Percentiles rank a stretch among this genome's conserved stretches.
phyloP scores from a whole-genome alignment of 768 basidiomycete genomes.

The Leccinum variicolor region DNA sequence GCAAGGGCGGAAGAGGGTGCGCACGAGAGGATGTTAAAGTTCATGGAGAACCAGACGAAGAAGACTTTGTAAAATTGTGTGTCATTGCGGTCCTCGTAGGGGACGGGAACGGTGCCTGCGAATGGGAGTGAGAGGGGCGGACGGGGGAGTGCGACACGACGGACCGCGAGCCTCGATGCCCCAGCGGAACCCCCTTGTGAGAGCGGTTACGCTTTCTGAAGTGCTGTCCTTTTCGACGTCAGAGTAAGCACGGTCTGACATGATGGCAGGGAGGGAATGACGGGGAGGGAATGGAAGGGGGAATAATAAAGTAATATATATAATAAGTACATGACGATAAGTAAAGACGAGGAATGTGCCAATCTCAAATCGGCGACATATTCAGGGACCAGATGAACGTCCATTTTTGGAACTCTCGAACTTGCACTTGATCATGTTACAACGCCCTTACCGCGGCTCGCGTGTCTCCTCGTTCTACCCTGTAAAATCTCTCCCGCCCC shows the following conservation, averaged over 20 bases:
- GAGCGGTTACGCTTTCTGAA: not conserved
- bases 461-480: constrained; percentile 80
- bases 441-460: constrained; percentile 72
- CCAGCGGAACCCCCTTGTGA: constrained; percentile 26
- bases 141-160: not conserved
- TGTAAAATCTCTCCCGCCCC: constrained; percentile 63
- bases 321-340: not conserved
- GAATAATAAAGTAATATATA: not conserved
- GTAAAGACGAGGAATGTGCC: not conserved
- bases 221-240: constrained; percentile 34
- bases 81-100: constrained; percentile 48
- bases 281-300: not conserved
- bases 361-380: not conserved
- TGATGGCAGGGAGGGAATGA: constrained; percentile 14
- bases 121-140: not conserved
- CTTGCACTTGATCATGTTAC: not conserved
- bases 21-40: constrained; percentile 60
- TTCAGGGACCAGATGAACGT: not conserved
- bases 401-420: no score
- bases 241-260: constrained; percentile 24
- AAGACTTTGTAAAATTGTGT: constrained; percentile 62
- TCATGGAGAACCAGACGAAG: constrained; percentile 70
- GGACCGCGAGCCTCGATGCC: constrained; percentile 32
- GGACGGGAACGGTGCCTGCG: constrained; percentile 52
- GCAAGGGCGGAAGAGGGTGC: constrained; percentile 8